Evolutionary conservation across 306 rosid genomes (phyloP), one percentile per base, ranked within the genome.

Genomic region (Boehmeria nivea): DNA sequence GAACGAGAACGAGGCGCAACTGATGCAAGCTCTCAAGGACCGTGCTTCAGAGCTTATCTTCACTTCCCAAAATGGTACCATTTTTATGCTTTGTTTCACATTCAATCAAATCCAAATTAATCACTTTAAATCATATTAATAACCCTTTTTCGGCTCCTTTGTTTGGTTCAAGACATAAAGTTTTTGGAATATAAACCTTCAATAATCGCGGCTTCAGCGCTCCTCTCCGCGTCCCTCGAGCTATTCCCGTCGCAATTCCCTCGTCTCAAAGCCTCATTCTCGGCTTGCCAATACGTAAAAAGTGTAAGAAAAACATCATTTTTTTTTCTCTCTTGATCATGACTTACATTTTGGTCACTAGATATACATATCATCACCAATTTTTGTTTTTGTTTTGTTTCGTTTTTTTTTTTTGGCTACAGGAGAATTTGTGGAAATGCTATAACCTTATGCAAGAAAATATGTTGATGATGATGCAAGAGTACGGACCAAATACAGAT

Each of bases 11-110:
- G 83, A 74, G 24, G 72, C 58, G 39, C 31, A 79, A 54, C 40
- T 60, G n/a, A 63, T 56, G 36, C 72, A 64, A 71, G 75, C 71
- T 60, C 80, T 80, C 46, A 76, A 78, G 72, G 26, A 39, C 48
- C 52, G 83, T 76, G 84, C 93, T 76, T 69, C 81, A 34, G 71
- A 70, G 57, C 64, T 78, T 12, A 81, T 87, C 79, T 78, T 81
- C 74, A 60, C 60, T 60, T 69, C 83, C 56, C 84, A 81, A 37
- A 66, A 57, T 53, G 95, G 95, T 87, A 78, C 23, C 36, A 43
- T 31, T 56, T 31, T 31, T 31, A 31, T 31, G 56, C 64, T 31
- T 10, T 31, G 36, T 31, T 4, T 10, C 36, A 2, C n/a, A n/a
- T n/a, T n/a, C n/a, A n/a, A n/a, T n/a, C n/a, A n/a, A n/a, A n/a